These are phyloP conservation scores for Tieghemostelium lacteum DNA, from an alignment of 78 protist genomes.

Conservation along the genomic window DNA sequence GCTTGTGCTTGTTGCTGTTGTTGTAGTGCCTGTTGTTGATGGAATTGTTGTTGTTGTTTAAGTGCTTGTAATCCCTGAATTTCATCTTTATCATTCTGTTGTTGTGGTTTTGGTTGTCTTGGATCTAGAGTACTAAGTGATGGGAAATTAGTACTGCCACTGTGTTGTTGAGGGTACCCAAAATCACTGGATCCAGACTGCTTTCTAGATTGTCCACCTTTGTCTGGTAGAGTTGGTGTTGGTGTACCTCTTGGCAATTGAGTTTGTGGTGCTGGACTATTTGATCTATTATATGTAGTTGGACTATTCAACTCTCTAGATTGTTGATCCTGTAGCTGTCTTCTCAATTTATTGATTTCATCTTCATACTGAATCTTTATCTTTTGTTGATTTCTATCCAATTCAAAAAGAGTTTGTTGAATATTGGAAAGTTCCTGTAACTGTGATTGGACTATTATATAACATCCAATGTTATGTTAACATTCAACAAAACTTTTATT, in stretches of 20 bases:
- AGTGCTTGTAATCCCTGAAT: background rate
- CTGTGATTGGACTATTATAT: constrained; percentile 47
- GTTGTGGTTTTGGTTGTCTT: background rate
- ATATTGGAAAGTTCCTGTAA: constrained; percentile 36
- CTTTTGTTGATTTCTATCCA: constrained; percentile 47
- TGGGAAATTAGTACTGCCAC: constrained; percentile 23
- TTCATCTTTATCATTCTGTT: background rate
- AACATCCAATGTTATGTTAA: background rate
- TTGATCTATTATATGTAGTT: constrained; percentile 33
- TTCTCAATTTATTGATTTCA: constrained; percentile 52
- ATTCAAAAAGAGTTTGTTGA: constrained; percentile 65
- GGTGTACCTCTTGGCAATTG: constrained; percentile 27
- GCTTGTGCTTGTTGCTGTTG: background rate
- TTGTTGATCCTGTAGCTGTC: constrained; percentile 28
- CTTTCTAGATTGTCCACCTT: constrained; percentile 4
- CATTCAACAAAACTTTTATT: no score
- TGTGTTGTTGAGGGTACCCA: constrained; percentile 22
- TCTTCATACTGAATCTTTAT: constrained; percentile 81
- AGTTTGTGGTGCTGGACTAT: constrained; percentile 51
- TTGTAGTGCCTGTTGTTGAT: background rate
- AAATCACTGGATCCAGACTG: constrained; percentile 50
- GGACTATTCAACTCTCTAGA: constrained; percentile 69
- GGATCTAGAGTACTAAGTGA: constrained; percentile 10
- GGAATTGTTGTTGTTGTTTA: constrained; percentile 3
- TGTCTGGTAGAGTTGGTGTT: constrained; percentile 71